Percentiles rank a stretch among this genome's conserved stretches.
phyloP scores from a whole-genome alignment of 345 rosid species.

The Hirschfeldia incana region DNA sequence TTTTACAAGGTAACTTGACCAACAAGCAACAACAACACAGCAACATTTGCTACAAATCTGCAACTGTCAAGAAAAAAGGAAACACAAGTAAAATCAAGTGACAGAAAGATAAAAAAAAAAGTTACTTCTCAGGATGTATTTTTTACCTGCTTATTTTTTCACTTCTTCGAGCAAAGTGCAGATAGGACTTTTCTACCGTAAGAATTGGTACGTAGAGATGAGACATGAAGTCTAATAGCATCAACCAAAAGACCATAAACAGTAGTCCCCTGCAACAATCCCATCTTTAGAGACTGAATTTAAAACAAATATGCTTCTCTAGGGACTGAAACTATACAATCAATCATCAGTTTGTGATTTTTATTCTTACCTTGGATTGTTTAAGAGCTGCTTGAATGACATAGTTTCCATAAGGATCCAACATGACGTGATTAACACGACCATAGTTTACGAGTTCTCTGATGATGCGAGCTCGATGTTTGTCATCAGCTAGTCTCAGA shows the following conservation, averaged over 20 bases:
- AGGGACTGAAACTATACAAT: not conserved
- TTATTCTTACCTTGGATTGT: slow-evolving; percentile 54
- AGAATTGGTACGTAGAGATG: slow-evolving; percentile 68
- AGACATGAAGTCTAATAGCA: slow-evolving; percentile 63
- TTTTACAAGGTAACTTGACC: slow-evolving; percentile 39
- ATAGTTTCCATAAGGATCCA: slow-evolving; percentile 82
- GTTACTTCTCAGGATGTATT: not conserved
- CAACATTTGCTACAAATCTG: slow-evolving; percentile 37
- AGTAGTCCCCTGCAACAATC: slow-evolving; percentile 53
- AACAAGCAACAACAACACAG: slow-evolving; percentile 23
- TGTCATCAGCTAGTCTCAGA: slow-evolving; percentile 58
- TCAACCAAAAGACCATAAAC: slow-evolving; percentile 54
- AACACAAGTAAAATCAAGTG: not conserved
- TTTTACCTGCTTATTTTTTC: slow-evolving; percentile 33
- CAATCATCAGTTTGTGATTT: not conserved
- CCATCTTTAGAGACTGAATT: not conserved
- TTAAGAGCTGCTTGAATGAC: slow-evolving; percentile 81
- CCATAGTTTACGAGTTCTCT: slow-evolving; percentile 58
- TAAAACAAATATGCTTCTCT: not conserved
- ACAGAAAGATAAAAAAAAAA: not conserved
- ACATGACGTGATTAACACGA: slow-evolving; percentile 70
- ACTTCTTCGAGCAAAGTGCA: slow-evolving; percentile 61
- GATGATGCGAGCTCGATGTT: slow-evolving; percentile 44
- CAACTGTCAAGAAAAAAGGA: slow-evolving; percentile 14
- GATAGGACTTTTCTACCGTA: slow-evolving; percentile 83